Evolutionary conservation across 2,329 filamentous ascomycete species (phyloP), one percentile per base, ranked within the genome.

Genomic region (Davidsoniella australis): DNA sequence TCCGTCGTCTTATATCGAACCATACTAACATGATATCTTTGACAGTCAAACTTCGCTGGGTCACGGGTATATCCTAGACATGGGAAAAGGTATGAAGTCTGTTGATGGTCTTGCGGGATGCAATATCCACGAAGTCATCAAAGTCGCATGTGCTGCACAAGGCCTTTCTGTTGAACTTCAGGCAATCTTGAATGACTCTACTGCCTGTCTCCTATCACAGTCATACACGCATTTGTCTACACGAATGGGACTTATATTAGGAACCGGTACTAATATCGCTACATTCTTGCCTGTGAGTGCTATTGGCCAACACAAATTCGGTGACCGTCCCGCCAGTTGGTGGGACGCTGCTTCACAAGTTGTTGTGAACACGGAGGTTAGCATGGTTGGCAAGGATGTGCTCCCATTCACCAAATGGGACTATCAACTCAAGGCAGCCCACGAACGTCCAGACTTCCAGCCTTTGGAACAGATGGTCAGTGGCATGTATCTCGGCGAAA

Each of bases 81-180:
- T 82, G 78, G 78, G 78, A 50, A 82, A 82, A 58, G 75, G 73
- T 5, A 80, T 82, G 56, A 62, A 71, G 36, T 77, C 78, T 18
- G 72, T 72, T 41, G 64, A 72, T 40, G 73, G 72, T 1, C 64
- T 80, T 3, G 53, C 75, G 8, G 76, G 76, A 40, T 66, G 77
- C 56, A 75, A 80, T 54, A 64, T 82, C 1, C 75, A 75, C 14
- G 67, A 72, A 47, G 66, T 80, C 45, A 71, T 81, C 55, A 66
- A 71, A 57, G 60, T 61, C 5, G 72, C 76, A 4, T 80, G 76
- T 60, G 60, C 60, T 29, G 63, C 63, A 38, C 64, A 64, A 44
- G 68, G 69, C 26, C 67, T 81, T 17, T 64, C 70, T 41, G 70
- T 80, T 46, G 64, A 72, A 55, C 66, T 82, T 12, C 66, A 68